Base-by-base conservation (phyloP, 345 rosid genomes). In the Aquilaria sinensis region DNA sequence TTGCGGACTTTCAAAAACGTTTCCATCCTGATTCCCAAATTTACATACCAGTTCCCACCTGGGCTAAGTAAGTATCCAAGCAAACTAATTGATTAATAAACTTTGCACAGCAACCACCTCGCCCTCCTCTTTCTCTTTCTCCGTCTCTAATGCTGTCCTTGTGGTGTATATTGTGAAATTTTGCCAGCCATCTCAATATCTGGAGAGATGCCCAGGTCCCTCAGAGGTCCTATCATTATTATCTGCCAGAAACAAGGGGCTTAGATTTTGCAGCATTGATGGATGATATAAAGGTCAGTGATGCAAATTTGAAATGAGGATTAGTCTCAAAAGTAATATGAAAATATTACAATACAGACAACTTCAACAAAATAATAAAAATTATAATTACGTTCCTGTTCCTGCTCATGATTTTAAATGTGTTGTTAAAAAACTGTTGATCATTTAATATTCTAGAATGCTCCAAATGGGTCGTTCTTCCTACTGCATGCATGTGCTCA, bases 161-260 rank as follows among this genome's bases (percentile, higher is more conserved):
- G 47, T 34, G 47, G 56, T 12, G 68, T 72, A 61, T 66, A 45
- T 68, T 49, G 47, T 61, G 60, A 43, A 31, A 6, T 70, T 55
- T 73, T 51, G 67, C 75, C 90, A 90, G 98, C 82, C 98, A 93
- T 78, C 98, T 89, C 64, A 93, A 93, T 66, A 93, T 90, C 70
- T 93, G 98, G 98, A 85, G 86, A 84, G 97, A 93, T 79, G 97
- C 98, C 37, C 83, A 77, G 10, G 96, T 93, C 63, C 74, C 98
- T 66, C 92, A 87, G 63, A 80, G 76, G 67, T 81, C 92, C 0
- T 88, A 84, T 74, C 97, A 83, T 73, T 90, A 93, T 80, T 93
- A 93, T 74, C 96, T 80, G 62, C 87, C 98, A 16, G 96, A 79
- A 70, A 77, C 94, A 14, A 88, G 63, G 80, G 98, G 96, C 29